Base-by-base conservation (phyloP, 176 grass and related monocot genomes). In the Aegilops longissima region DNA sequence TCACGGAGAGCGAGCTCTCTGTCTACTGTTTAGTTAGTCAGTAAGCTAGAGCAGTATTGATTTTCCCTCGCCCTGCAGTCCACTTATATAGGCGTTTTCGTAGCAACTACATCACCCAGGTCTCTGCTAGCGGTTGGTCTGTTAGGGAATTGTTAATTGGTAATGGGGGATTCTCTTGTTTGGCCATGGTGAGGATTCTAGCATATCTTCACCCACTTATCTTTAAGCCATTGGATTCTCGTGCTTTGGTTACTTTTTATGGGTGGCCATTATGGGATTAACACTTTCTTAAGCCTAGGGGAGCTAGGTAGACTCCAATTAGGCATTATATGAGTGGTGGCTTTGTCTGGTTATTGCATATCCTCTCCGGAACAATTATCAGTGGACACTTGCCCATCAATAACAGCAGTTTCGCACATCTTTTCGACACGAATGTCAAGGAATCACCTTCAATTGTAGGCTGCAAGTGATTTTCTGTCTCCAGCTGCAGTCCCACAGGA, bases 201-300 rank as follows among this genome's bases (percentile, higher is more conserved):
- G 58, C 84, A 80, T 90, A 73, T 87, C 84, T 87, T 42, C 84
- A 58, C 80, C 89, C 84, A 83, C 80, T 90, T 61, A 79, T 87
- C 65, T 73, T 87, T 78, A 68, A 77, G 78, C 62, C 83, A 86
- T 38, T 86, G 71, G 71, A 86, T 90, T 90, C 70, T 29, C 63
- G 1, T 64, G 79, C 88, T 90, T 86, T 90, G 6, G 62, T 39
- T 86, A 20, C 78, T 82, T 82, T 86, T 78, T 77, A 82, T 77
- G 72, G 72, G 83, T 85, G 88, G 71, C 71, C 88, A 90, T 86
- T 90, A 86, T 82, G 88, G 70, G 5, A 27, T 33, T 70, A 71
- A 78, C 88, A 81, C 77, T 77, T 89, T 35, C 78, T 86, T 82
- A 86, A 70, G 36, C 17, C 29, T 64, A 61, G 70, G 67, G 7